Evolutionary conservation across 106 monocot genomes (phyloP).

Genomic region (Gastrodia elata): DNA sequence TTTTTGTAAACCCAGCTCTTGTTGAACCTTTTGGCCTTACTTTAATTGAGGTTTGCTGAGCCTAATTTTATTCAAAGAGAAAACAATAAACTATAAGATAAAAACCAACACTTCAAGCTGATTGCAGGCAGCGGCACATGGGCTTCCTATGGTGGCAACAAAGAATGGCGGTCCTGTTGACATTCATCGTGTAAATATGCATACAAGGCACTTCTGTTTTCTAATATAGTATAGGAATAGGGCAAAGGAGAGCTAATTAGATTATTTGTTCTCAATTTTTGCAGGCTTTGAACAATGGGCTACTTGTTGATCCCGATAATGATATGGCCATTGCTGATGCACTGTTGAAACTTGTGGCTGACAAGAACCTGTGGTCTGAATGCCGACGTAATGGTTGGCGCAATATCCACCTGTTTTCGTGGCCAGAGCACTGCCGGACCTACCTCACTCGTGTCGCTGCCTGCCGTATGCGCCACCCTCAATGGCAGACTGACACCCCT

Average conservation of each 20-base stretch:
- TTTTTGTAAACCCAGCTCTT: conserved; percentile 93
- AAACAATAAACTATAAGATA: neutral
- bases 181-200: conserved; percentile 58
- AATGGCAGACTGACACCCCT: conserved; percentile 84
- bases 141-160: conserved; percentile 97
- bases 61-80: neutral
- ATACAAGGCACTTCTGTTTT: neutral
- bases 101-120: neutral
- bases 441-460: conserved; percentile 85
- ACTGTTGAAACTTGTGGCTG: conserved; percentile 76
- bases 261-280: neutral
- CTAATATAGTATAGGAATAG: neutral
- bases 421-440: conserved; percentile 93
- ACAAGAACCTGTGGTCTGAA: conserved; percentile 82
- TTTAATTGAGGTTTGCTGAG: conserved; percentile 55
- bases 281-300: conserved; percentile 89
- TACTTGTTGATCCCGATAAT: conserved; percentile 88
- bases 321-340: conserved; percentile 86
- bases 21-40: conserved; percentile 96
- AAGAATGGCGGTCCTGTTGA: conserved; percentile 97
- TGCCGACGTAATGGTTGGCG: conserved; percentile 77
- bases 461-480: conserved; percentile 85
- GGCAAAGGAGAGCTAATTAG: neutral
- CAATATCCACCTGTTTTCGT: conserved; percentile 91
- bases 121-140: conserved; percentile 84